A percentile compares a stretch with the other conserved stretches of the same genome.
These are phyloP conservation scores for Alnus glutinosa DNA, from an alignment of 306 rosid genomes.

Conservation along the genomic window DNA sequence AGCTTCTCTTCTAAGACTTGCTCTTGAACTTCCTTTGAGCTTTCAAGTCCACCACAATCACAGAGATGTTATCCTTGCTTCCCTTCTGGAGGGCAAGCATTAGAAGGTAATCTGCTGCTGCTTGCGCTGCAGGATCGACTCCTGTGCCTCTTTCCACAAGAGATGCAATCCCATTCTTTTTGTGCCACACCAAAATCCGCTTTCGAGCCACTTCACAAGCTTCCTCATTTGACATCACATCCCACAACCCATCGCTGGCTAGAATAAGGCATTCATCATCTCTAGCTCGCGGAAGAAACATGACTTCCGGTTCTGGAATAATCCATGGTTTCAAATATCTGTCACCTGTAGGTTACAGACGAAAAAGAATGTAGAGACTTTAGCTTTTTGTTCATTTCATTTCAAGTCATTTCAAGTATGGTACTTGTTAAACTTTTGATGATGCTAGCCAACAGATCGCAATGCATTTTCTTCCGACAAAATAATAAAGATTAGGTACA, in stretches of 20 bases:
- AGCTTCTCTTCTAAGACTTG: constrained; percentile 28
- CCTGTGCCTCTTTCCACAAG: constrained; percentile 38
- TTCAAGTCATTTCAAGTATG: constrained; percentile 1
- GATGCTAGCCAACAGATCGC: neutral
- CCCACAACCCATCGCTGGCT: constrained; percentile 71
- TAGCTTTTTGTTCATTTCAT: neutral
- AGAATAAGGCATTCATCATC: constrained; percentile 57
- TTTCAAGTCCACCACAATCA: constrained; percentile 51
- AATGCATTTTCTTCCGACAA: neutral
- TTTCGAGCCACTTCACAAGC: constrained; percentile 53
- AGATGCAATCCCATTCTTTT: constrained; percentile 40
- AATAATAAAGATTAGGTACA: neutral
- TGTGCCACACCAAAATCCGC: constrained; percentile 58
- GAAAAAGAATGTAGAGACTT: neutral
- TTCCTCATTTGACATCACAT: constrained; percentile 59
- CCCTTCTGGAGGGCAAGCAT: constrained; percentile 61
- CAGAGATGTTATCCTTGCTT: constrained; percentile 55
- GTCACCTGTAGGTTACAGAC: constrained; percentile 41
- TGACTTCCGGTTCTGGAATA: constrained; percentile 62
- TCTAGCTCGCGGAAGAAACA: constrained; percentile 46
- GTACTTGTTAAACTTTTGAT: neutral
- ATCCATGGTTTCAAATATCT: constrained; percentile 62
- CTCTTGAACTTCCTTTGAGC: constrained; percentile 49
- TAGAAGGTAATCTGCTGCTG: constrained; percentile 52
- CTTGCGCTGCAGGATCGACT: constrained; percentile 58